These are phyloP conservation scores for Ramaria rubella DNA, from an alignment of 768 basidiomycete genomes.

Conservation along the genomic window DNA sequence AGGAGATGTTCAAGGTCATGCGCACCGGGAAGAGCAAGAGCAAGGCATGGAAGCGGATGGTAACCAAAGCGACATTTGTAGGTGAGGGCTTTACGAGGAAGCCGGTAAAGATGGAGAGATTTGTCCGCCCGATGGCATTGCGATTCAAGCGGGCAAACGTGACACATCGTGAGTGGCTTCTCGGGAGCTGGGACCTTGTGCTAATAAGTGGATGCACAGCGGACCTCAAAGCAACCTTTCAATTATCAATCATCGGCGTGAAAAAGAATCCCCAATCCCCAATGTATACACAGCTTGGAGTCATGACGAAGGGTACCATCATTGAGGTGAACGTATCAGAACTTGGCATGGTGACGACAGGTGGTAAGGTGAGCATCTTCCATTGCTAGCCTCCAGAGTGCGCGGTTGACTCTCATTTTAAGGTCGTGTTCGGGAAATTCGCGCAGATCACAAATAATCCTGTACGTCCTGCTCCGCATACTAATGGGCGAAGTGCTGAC, in stretches of 20 bases:
- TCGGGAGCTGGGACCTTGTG: neutral
- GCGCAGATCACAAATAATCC: conserved; percentile 93
- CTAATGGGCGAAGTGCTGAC: neutral
- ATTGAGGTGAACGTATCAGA: conserved; percentile 99
- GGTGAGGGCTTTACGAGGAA: conserved; percentile 97
- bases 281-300: conserved; percentile 94
- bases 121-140: conserved; percentile 94
- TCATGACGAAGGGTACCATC: conserved; percentile 96
- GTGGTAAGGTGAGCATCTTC: conserved; percentile 62
- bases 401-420: neutral
- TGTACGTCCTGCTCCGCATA: conserved; percentile 7
- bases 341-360: conserved; percentile 93
- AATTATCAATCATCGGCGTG: conserved; percentile 93
- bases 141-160: conserved; percentile 98
- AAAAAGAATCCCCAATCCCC: conserved; percentile 99
- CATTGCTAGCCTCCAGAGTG: neutral
- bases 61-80: conserved; percentile 98
- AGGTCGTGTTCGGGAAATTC: conserved; percentile 85
- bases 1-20: conserved; percentile 99
- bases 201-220: conserved; percentile 39
- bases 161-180: conserved; percentile 76
- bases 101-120: conserved; percentile 98
- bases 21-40: conserved; percentile 94
- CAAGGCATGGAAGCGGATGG: conserved; percentile 99
- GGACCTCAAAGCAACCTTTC: conserved; percentile 97